Evolutionary conservation across 768 basidiomycete genomes (phyloP).

Genomic region (Tephrocybe sp.): DNA sequence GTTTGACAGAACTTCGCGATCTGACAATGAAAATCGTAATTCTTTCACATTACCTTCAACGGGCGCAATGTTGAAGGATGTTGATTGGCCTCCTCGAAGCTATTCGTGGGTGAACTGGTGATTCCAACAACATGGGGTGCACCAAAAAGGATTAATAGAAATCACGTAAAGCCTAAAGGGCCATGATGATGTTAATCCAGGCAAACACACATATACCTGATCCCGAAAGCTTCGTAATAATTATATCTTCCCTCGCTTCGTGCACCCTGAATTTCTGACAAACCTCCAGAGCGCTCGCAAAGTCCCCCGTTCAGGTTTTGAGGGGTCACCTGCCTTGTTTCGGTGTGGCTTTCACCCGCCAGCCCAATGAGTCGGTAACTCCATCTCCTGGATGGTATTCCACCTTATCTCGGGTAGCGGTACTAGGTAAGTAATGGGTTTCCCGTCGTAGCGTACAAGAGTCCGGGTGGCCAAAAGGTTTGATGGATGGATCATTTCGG

Average conservation of each 20-base stretch:
- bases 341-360: constrained; percentile 1
- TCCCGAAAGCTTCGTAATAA: constrained; percentile 3
- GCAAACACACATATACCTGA: constrained; percentile 8
- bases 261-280: constrained; percentile 5
- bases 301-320: constrained; percentile 5
- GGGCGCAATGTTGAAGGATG: background rate
- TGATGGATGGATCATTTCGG: no score
- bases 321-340: constrained; percentile 1
- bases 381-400: background rate
- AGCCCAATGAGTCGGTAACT: background rate
- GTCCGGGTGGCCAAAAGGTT: no score
- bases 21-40: constrained; percentile 1
- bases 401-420: background rate
- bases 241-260: constrained; percentile 3
- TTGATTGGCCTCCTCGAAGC: constrained; percentile 6
- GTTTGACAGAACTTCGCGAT: constrained; percentile 13
- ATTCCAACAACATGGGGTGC: no score
- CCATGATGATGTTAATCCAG: background rate
- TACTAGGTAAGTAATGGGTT: background rate
- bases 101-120: constrained; percentile 8
- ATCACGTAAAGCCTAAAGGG: constrained; percentile 13
- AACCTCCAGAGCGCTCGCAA: background rate
- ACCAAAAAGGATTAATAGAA: constrained; percentile 17
- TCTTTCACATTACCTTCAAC: constrained; percentile 15
- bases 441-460: no score